A percentile compares a stretch with the other conserved stretches of the same genome.
Evolutionary conservation across 2,329 filamentous ascomycete species (phyloP).

Genomic region (Biscogniauxia mediterranea): DNA sequence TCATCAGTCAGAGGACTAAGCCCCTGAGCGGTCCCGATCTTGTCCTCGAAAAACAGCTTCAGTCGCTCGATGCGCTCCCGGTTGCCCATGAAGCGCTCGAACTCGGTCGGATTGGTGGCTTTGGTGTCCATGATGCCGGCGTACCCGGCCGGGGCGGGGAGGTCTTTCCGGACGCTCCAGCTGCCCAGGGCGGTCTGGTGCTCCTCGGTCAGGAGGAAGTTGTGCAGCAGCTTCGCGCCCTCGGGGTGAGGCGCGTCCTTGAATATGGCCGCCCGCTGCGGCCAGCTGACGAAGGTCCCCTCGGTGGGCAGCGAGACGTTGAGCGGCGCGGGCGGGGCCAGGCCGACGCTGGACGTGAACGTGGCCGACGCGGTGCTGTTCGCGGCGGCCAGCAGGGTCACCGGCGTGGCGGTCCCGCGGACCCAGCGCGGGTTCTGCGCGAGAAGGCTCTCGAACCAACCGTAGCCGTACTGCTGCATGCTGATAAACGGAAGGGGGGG

Average conservation of each 20-base stretch:
- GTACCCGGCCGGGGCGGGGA: conserved; percentile 25
- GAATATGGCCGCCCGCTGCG: conserved; percentile 48
- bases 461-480: not conserved
- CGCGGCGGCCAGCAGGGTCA: conserved; percentile 30
- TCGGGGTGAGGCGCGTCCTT: conserved; percentile 49
- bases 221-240: conserved; percentile 49
- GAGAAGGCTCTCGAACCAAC: conserved; percentile 48
- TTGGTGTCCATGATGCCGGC: conserved; percentile 30
- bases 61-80: conserved; percentile 36
- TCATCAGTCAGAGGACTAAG: conserved; percentile 34
- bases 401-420: conserved; percentile 46
- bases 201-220: conserved; percentile 43
- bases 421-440: conserved; percentile 53
- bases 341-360: conserved; percentile 32
- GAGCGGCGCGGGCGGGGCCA: conserved; percentile 17
- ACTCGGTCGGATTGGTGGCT: conserved; percentile 32
- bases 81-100: conserved; percentile 37
- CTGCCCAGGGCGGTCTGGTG: conserved; percentile 32
- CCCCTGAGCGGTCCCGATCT: conserved; percentile 38
- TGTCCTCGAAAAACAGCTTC: conserved; percentile 37
- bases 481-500: no score
- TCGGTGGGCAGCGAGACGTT: conserved; percentile 33
- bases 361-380: conserved; percentile 33
- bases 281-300: conserved; percentile 47
- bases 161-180: conserved; percentile 34